Conservation (phyloP, 768 basidiomycete genomes). For the Sarcodon sp. region DNA sequence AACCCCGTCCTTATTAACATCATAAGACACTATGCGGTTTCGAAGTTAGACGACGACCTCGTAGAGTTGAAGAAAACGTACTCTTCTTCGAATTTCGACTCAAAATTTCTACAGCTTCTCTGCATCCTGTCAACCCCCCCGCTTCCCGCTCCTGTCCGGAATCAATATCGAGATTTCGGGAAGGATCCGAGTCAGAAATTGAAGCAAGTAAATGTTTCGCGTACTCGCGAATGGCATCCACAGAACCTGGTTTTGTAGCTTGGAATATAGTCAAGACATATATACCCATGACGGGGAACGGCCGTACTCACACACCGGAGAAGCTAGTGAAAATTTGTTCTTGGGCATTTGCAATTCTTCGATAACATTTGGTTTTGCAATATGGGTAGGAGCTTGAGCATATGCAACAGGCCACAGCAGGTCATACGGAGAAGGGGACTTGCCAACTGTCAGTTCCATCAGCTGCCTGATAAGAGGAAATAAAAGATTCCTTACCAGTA, state of each 20-base stretch:
- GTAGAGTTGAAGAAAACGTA: conserved; percentile 18
- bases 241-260: not conserved
- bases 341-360: not conserved
- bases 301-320: not conserved
- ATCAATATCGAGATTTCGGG: conserved; percentile 19
- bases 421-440: conserved; percentile 31
- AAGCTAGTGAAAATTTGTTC: not conserved
- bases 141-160: conserved; percentile 28
- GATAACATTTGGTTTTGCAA: not conserved
- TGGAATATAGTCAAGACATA: not conserved
- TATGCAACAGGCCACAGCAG: conserved; percentile 61
- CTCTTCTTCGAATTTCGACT: conserved; percentile 86
- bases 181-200: conserved; percentile 14
- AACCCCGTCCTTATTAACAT: conserved; percentile 88
- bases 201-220: not conserved
- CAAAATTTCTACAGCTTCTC: conserved; percentile 84
- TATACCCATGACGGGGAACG: not conserved
- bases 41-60: not conserved
- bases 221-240: not conserved
- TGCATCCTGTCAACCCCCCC: conserved; percentile 53
- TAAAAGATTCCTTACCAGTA: conserved; percentile 33
- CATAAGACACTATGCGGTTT: conserved; percentile 62
- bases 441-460: not conserved
- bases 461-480: not conserved
- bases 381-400: not conserved